Evolutionary conservation across 106 monocot species (phyloP).

Genomic region (Apostasia shenzhenica): DNA sequence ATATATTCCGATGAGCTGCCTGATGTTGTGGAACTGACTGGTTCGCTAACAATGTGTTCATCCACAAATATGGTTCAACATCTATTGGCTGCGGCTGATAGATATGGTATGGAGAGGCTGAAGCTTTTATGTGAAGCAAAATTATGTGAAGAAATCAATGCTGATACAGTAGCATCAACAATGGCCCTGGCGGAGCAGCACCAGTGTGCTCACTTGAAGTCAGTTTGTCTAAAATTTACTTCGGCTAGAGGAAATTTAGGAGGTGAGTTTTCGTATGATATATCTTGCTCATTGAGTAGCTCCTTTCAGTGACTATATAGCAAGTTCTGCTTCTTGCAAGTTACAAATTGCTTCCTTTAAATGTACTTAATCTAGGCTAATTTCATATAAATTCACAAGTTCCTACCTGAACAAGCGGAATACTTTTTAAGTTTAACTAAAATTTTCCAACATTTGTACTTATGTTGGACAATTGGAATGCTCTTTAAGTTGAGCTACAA

Average conservation of each 20-base stretch:
- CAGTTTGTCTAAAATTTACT: conserved; percentile 69
- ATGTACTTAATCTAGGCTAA: too few relatives aligned
- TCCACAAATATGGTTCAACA: conserved; percentile 62
- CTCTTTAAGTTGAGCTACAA: too few relatives aligned
- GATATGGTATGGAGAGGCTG: conserved; percentile 75
- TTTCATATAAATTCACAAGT: too few relatives aligned
- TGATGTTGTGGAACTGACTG: conserved; percentile 48
- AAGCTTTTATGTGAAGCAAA: conserved; percentile 70
- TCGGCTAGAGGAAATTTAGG: conserved; percentile 61
- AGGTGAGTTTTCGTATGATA: conserved; percentile 29
- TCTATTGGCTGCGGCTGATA: conserved; percentile 83
- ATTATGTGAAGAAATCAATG: conserved; percentile 51
- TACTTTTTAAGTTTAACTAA: too few relatives aligned
- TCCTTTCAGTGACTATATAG: not conserved
- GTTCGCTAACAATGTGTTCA: conserved; percentile 42
- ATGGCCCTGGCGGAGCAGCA: conserved; percentile 85
- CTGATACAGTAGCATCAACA: conserved; percentile 78
- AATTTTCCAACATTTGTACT: too few relatives aligned
- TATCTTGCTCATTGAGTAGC: conserved; percentile 7
- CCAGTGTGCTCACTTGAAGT: conserved; percentile 65
- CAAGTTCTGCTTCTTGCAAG: not conserved
- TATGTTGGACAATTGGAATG: too few relatives aligned
- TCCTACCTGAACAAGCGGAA: too few relatives aligned
- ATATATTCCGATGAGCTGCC: conserved; percentile 75
- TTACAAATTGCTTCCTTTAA: not conserved